Conservation (phyloP, 371 early-diverging fungal species). For the Mucor ambiguus region DNA sequence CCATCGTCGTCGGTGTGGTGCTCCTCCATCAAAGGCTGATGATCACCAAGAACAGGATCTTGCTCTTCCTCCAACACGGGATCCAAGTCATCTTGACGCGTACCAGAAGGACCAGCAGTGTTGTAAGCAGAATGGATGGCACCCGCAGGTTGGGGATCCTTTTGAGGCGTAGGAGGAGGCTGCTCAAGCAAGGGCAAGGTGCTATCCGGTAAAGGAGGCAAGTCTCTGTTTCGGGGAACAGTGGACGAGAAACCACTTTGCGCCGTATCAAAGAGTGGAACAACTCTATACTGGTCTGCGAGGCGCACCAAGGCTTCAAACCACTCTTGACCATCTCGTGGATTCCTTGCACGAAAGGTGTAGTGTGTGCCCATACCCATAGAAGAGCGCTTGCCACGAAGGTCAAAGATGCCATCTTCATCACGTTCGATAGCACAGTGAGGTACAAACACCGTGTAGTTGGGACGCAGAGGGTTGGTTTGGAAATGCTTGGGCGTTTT, state of each 20-base stretch:
- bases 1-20: conserved; percentile 3
- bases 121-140: conserved; percentile 12
- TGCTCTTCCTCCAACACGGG: neutral
- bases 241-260: conserved; percentile 1
- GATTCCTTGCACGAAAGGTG: conserved; percentile 14
- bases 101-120: neutral
- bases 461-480: conserved; percentile 34
- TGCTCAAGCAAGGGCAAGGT: conserved; percentile 10
- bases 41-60: conserved; percentile 1
- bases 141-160: neutral
- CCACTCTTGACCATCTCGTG: conserved; percentile 20
- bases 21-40: neutral
- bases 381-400: conserved; percentile 24
- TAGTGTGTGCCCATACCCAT: conserved; percentile 16
- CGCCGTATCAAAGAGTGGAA: conserved; percentile 14
- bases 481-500: conserved; percentile 40
- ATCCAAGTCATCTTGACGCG: neutral
- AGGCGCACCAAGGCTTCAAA: conserved; percentile 9
- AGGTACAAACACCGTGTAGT: conserved; percentile 40
- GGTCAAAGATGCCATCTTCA: conserved; percentile 30
- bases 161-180: neutral
- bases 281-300: conserved; percentile 6
- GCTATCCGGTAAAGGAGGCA: conserved; percentile 26
- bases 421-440: conserved; percentile 20
- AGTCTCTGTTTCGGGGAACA: conserved; percentile 14